Evolutionary conservation across 257 asterid genomes (phyloP), one percentile per base, ranked within the genome.

Genomic region (Avicennia marina): DNA sequence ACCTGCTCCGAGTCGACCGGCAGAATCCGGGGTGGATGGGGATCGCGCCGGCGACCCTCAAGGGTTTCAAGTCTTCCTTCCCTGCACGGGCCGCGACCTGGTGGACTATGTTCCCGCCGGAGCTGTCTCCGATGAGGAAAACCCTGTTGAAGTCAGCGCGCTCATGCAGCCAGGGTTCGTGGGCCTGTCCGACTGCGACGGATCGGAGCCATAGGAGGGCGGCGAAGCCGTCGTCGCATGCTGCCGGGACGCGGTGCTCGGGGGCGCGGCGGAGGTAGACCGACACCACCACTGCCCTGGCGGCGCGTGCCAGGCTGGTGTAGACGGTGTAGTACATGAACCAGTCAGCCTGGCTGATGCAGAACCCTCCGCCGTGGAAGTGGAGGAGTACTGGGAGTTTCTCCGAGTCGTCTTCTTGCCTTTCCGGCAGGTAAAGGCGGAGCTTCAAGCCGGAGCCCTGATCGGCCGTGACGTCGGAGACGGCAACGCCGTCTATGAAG

Each of bases 351-450:
- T 66, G 38, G 69, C 81, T 83, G 13, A 83, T 66, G 65, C 93
- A 83, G 44, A 83, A 83, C 1, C 93, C 93, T 2, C 88, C 88
- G 11, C 84, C 93, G 61, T 83, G 88, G 65, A 75, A 80, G 76
- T 83, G 93, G 34, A 83, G 80, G 63, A 83, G 62, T 0, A 83
- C 0, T 11, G 88, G 88, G 34, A 1, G 34, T n/a, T n/a, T n/a
- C n/a, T n/a, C n/a, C n/a, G n/a, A n/a, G n/a, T n/a, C n/a, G n/a
- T n/a, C n/a, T n/a, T n/a, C n/a, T n/a, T n/a, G n/a, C n/a, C n/a
- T n/a, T n/a, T n/a, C n/a, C n/a, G n/a, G n/a, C n/a, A n/a, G n/a
- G n/a, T n/a, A n/a, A n/a, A n/a, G n/a, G n/a, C n/a, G n/a, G n/a
- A n/a, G n/a, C n/a, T n/a, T n/a, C n/a, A n/a, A n/a, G n/a, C n/a